A percentile compares a stretch with the other conserved stretches of the same genome.
Evolutionary conservation across 2,329 filamentous ascomycete species (phyloP).

Genomic region (Penicillium freii): DNA sequence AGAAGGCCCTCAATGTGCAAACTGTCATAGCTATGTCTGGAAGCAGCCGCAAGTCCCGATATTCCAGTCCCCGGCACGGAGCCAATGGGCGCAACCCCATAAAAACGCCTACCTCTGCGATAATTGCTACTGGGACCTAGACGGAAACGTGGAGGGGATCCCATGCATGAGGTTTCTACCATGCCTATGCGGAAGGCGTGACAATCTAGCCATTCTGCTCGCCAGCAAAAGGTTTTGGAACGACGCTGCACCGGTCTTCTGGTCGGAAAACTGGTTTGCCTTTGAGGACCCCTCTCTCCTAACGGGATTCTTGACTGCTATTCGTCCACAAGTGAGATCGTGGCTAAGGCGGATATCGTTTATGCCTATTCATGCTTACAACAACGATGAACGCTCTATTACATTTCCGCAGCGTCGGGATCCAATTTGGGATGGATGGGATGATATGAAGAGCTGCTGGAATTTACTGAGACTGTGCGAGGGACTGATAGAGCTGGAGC

Average conservation of each 20-base stretch:
- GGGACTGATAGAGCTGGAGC: conserved; percentile 4
- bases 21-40: neutral
- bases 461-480: conserved; percentile 7
- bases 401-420: neutral
- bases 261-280: conserved; percentile 16
- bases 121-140: conserved; percentile 12
- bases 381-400: neutral
- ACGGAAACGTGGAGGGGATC: neutral
- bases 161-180: conserved; percentile 9
- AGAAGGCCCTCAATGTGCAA: neutral
- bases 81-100: conserved; percentile 10
- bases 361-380: conserved; percentile 6
- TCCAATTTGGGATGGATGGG: conserved; percentile 4
- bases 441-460: conserved; percentile 6
- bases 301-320: conserved; percentile 6
- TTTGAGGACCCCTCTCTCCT: conserved; percentile 15
- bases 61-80: conserved; percentile 13
- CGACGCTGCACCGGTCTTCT: conserved; percentile 14
- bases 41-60: neutral
- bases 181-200: conserved; percentile 12
- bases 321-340: conserved; percentile 21
- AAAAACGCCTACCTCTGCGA: conserved; percentile 16
- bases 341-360: conserved; percentile 13
- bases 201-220: conserved; percentile 6
- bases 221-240: conserved; percentile 6